A percentile compares a stretch with the other conserved stretches of the same genome.
Conservation (phyloP, 352 stramenopile species). For the Phytophthora podocarpi region DNA sequence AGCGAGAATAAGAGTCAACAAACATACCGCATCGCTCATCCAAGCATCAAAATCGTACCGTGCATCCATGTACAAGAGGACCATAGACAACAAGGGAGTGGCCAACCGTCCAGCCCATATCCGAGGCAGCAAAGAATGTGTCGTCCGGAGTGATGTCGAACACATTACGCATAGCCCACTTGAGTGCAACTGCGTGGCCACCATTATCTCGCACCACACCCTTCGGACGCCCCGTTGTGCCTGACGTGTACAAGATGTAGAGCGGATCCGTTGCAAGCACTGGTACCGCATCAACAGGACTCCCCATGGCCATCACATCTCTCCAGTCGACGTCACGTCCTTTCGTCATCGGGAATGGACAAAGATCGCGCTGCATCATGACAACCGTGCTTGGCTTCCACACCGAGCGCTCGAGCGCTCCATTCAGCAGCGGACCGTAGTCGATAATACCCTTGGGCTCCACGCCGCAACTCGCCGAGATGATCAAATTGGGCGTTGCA, state of each 20-base stretch:
- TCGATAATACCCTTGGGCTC: constrained; percentile 77
- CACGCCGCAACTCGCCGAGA: constrained; percentile 74
- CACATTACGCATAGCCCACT: constrained; percentile 84
- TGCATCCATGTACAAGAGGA: constrained; percentile 86
- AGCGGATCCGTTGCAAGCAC: constrained; percentile 68
- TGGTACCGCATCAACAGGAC: constrained; percentile 44
- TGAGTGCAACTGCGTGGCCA: constrained; percentile 84
- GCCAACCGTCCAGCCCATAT: constrained; percentile 92
- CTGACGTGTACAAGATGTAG: constrained; percentile 85
- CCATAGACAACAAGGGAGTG: constrained; percentile 92
- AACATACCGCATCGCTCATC: background rate
- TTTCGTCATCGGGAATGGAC: constrained; percentile 49
- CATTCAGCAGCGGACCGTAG: constrained; percentile 79
- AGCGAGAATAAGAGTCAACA: background rate
- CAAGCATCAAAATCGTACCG: constrained; percentile 33
- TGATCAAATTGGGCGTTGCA: constrained; percentile 76
- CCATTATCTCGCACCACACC: constrained; percentile 81
- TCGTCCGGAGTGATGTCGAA: constrained; percentile 78
- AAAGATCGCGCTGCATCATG: constrained; percentile 73
- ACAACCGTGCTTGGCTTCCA: constrained; percentile 68
- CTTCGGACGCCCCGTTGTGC: constrained; percentile 77
- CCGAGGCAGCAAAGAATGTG: constrained; percentile 84
- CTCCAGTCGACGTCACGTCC: constrained; percentile 59
- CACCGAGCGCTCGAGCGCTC: constrained; percentile 62
- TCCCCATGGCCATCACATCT: constrained; percentile 49